Evolutionary conservation across 768 basidiomycete genomes (phyloP), one percentile per base, ranked within the genome.

Genomic region (Pulveroboletus ravenelii): DNA sequence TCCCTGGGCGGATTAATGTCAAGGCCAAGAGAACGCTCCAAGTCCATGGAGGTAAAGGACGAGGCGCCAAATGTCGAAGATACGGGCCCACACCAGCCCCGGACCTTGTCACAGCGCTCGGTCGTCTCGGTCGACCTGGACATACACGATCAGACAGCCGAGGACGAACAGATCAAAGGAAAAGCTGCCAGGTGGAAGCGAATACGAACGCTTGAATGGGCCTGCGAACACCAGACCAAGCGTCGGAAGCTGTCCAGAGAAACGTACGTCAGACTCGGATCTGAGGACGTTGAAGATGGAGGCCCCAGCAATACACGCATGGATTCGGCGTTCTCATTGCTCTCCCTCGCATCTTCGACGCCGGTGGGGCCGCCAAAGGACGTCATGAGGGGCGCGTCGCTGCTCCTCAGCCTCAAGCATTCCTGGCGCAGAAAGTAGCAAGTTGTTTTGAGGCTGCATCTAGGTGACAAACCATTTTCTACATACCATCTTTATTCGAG

Each of bases 161-260:
- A 53, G 18, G 46, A 48, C 10, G 62, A 53, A 27, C 48, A 47
- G 44, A 25, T 35, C 51, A 53, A 52, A 41, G 53, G 12, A 7
- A 56, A 43, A 17, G 7, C 39, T 7, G 4, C 42, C 35, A 53
- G 9, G 40, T 51, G 52, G 37, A 67, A 64, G 55, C 58, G 57
- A 20, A 52, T 61, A 44, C 66, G 65, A 43, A 71, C 70, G 2
- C 68, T 77, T 12, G 75, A 76, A 54, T 76, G 74, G 75, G 75
- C 74, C 13, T 76, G 75, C 53, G 69, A 74, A 23, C 70, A 64
- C 40, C 66, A 68, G 18, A 54, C 69, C 15, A 74, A 72, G 50
- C 73, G 72, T 17, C 62, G 63, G 34, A 71, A 68, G 49, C 42
- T 56, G 35, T 54, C 47, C 45, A 65, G 44, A 41, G 56, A 56